Evolutionary conservation across 192 early-diverging fungal species (phyloP), one percentile per base, ranked within the genome.

Genomic region (Umbelopsis isabellina): DNA sequence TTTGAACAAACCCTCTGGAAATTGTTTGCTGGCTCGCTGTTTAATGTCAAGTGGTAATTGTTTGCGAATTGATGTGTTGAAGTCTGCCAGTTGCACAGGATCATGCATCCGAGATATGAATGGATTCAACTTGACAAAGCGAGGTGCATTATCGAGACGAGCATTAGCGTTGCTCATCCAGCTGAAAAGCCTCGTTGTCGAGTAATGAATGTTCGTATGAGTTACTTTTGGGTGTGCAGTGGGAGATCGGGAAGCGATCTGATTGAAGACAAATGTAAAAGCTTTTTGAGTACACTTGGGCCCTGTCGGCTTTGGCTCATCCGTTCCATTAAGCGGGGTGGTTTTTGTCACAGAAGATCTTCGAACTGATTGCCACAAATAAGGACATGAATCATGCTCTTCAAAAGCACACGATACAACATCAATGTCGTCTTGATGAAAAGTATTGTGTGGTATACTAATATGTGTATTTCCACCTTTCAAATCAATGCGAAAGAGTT

Each of bases 151-250:
- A 8, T 61, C 23, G 11, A 61, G 25, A 10, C 55, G 33, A 18
- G 25, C 55, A 25, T 61, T 61, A 15, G 55, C 27, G 11, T 22
- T 61, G 16, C 13, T 25, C 55, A 61, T 61, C 55, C 55, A 61
- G 13, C 33, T 16, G 18, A 61, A 61, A 3, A 61, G 30, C 18
- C 33, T 37, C 33, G 27, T 61, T 35, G 55, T 13, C 30, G 55
- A 41, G 37, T 41, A 41, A 10, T 41, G 37, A 41, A 41, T 10
- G 6, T 41, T 41, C 7, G 37, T 41, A 41, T 41, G 37, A 41
- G 37, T 1, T 10, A 41, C 37, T 2, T 41, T 41, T 41, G 37
- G 10, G 6, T 9, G 5, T 41, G 37, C 37, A 41, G 5, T 41
- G 6, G 37, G 37, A 41, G 37, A 41, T 10, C 10, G 37, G 1